These are phyloP conservation scores for Cladosporium sp. DNA, from an alignment of 2,329 filamentous ascomycete species.

Conservation along the genomic window DNA sequence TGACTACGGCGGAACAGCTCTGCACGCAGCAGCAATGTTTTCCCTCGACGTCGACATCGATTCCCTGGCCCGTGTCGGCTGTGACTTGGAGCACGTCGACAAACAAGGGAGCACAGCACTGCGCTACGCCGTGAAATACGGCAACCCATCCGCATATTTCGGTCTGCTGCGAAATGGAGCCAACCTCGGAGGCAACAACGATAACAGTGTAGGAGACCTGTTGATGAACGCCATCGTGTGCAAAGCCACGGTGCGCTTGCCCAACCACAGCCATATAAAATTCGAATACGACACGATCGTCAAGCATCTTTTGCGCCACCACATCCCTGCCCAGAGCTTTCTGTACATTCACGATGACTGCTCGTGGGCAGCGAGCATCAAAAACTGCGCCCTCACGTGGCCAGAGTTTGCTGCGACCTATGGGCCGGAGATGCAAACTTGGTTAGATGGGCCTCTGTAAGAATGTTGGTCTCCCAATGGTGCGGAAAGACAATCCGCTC, in stretches of 20 bases:
- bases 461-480: too few relatives aligned
- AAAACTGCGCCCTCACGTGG: too few relatives aligned
- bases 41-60: not conserved
- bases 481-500: too few relatives aligned
- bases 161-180: not conserved
- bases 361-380: too few relatives aligned
- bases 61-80: not conserved
- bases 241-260: not conserved
- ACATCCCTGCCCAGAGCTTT: too few relatives aligned
- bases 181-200: not conserved
- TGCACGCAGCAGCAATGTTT: not conserved
- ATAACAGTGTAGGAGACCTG: not conserved
- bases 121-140: not conserved
- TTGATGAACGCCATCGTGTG: not conserved
- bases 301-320: not conserved
- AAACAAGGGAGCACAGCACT: not conserved
- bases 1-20: not conserved
- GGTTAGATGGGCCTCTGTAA: too few relatives aligned
- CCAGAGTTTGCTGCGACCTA: too few relatives aligned
- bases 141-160: not conserved
- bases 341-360: too few relatives aligned
- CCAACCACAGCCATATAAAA: rapidly evolving
- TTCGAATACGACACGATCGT: not conserved
- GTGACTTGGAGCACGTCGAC: not conserved
- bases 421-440: too few relatives aligned